phyloP scores from a whole-genome alignment of 805 yeast genomes.

The Starmerella khaoyaiensis region DNA sequence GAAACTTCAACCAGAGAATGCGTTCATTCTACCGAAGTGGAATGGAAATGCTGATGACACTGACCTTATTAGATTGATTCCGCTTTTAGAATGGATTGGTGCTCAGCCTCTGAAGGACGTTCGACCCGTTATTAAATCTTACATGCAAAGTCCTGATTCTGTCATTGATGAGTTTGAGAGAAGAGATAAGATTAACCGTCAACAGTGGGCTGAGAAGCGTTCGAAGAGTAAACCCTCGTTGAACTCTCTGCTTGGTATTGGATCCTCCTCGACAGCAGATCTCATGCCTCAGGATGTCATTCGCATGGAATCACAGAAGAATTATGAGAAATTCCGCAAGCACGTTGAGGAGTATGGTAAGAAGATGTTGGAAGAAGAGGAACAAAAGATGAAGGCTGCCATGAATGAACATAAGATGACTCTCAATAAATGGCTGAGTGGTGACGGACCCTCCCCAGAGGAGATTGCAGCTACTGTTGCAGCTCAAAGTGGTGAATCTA shows the following conservation, averaged over 20 bases:
- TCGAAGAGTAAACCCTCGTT: constrained; percentile 29
- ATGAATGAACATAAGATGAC: constrained; percentile 74
- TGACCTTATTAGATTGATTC: constrained; percentile 62
- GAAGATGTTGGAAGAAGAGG: constrained; percentile 38
- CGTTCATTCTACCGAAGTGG: constrained; percentile 79
- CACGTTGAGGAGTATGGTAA: constrained; percentile 70
- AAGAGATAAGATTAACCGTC: constrained; percentile 64
- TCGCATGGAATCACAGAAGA: constrained; percentile 85
- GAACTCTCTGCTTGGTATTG: constrained; percentile 51
- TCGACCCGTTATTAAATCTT: constrained; percentile 72
- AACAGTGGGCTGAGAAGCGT: constrained; percentile 33
- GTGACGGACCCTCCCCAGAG: constrained; percentile 36
- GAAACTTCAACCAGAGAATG: constrained; percentile 83
- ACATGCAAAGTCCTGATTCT: constrained; percentile 43
- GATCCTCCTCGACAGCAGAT: constrained; percentile 33
- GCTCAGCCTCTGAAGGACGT: constrained; percentile 78
- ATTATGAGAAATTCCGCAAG: constrained; percentile 70
- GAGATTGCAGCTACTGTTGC: constrained; percentile 25
- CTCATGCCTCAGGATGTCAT: constrained; percentile 78
- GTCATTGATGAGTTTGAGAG: constrained; percentile 68
- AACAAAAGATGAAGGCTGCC: constrained; percentile 47
- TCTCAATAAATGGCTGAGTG: constrained; percentile 70
- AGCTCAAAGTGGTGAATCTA: constrained; percentile 8
- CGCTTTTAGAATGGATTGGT: constrained; percentile 88
- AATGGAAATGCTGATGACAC: constrained; percentile 71